Base-by-base conservation (phyloP, 345 rosid species). In the Eucalyptus curtisii region DNA sequence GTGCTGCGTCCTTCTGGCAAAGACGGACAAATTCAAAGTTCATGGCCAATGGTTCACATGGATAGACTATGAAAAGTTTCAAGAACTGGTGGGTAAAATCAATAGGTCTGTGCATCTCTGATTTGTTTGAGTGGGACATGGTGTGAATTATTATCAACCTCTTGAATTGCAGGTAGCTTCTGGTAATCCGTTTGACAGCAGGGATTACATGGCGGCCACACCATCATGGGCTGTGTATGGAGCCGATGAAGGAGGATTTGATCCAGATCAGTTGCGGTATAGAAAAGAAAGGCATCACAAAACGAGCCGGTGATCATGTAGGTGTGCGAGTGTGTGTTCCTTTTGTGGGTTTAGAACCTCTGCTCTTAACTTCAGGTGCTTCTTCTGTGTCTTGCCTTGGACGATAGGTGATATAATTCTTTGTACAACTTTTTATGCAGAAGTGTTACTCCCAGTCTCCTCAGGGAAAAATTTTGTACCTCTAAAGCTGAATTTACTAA, bases 31-130 rank as follows among this genome's bases (percentile, higher is more conserved):
- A 93, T 98, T 98, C 95, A 98, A 95, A 92, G 89, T 96, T 86
- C 49, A 95, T 89, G 96, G 99, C 47, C 95, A 93, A 79, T 98
- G 99, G 99, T 91, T 91, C 90, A 98, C 99, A 10, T 97, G 99
- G 99, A 98, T 98, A 81, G 99, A 98, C 93, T 97, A 98, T n/a
- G 97, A 97, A 89, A 96, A 95, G 92, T 98, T 98, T 90, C 99
- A 97, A 86, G 94, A 95, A 91, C 95, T 98, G 98, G 99, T 96
- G 87, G 68, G 97, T 91, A 44, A 88, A 87, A 55, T 42, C 7
- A 8, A 44, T 40, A 10, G 47, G n/a, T 64, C 30, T 31, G 55
- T 37, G 19, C n/a, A 24, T 71, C 59, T 87, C 25, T 10, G 61
- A 37, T 47, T 45, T 64, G 22, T 61, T 47, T 68, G 52, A 49